Base-by-base conservation (phyloP, 805 yeast genomes). In the Candida hungchunana region DNA sequence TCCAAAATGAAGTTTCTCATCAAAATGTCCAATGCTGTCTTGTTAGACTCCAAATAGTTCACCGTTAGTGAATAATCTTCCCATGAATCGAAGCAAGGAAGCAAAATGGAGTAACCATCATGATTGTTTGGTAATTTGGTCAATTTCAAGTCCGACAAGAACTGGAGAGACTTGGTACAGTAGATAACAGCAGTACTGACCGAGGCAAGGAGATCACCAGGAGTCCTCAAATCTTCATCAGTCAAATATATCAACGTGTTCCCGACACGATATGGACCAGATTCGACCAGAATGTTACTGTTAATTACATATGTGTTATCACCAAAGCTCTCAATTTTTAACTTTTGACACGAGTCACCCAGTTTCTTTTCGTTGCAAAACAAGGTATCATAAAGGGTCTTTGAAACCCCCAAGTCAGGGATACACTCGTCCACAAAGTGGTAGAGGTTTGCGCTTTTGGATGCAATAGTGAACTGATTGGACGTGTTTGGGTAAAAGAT, bases 81-180 rank as follows among this genome's bases (percentile, higher is more conserved):
- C 95, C 96, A 88, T 0, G 89, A 73, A 27, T 67, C 63, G 20
- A 82, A 77, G 39, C 88, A 79, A 0, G 97, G 97, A 19, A 89
- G 62, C 35, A 89, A 73, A 0, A 81, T 60, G 0, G 96, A 76
- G 61, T 87, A 86, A 0, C 94, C 94, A 15, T 63, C 50, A 15
- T 62, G 58, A 39, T 79, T 81, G 5, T 67, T 69, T 10, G 69
- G 61, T 27, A 82, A 64, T 39, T 73, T 71, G 16, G 76, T 59
- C 21, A 85, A 55, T 7, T 66, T 69, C 28, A 76, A 65, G 12
- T 69, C 59, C 31, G 73, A 68, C 40, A 89, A 56, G 46, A 75
- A 76, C 13, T 67, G 62, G 31, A 87, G 51, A 0, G 95, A 78
- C 42, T 66, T 73, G 3, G 94, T 72, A 49, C 93, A 82, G 34